These are phyloP conservation scores for Acorus calamus DNA, from an alignment of 106 monocot species.

Conservation along the genomic window DNA sequence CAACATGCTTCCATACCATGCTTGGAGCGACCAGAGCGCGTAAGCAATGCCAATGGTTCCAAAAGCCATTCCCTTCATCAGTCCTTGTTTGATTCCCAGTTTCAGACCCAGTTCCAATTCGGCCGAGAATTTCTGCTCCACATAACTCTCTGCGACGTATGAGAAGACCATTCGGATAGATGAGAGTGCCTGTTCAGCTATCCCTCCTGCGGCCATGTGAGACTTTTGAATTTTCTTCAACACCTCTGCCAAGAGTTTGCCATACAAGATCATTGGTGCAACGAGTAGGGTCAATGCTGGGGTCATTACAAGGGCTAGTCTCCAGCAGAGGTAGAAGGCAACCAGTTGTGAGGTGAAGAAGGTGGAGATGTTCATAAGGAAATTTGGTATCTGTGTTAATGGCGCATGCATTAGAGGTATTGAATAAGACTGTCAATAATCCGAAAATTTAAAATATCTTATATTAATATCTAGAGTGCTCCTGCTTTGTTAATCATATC, in stretches of 20 bases:
- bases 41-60: neutral
- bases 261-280: neutral
- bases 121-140: neutral
- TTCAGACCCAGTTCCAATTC: neutral
- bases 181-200: constrained; percentile 5
- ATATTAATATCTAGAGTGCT: too few relatives aligned
- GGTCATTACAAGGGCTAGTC: neutral
- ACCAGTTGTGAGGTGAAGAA: neutral
- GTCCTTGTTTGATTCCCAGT: constrained; percentile 4
- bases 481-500: too few relatives aligned
- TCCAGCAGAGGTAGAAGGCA: neutral
- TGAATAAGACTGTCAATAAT: constrained; percentile 3
- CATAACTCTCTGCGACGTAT: constrained; percentile 2
- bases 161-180: constrained; percentile 3
- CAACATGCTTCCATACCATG: neutral
- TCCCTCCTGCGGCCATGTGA: constrained; percentile 1
- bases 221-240: neutral
- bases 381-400: neutral
- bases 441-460: too few relatives aligned
- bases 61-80: constrained; percentile 2
- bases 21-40: constrained; percentile 1
- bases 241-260: neutral
- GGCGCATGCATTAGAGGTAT: too few relatives aligned
- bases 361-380: neutral
- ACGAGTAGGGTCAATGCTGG: neutral